phyloP scores from a whole-genome alignment of 148 eudicot genomes.

The Fallopia convolvulus region DNA sequence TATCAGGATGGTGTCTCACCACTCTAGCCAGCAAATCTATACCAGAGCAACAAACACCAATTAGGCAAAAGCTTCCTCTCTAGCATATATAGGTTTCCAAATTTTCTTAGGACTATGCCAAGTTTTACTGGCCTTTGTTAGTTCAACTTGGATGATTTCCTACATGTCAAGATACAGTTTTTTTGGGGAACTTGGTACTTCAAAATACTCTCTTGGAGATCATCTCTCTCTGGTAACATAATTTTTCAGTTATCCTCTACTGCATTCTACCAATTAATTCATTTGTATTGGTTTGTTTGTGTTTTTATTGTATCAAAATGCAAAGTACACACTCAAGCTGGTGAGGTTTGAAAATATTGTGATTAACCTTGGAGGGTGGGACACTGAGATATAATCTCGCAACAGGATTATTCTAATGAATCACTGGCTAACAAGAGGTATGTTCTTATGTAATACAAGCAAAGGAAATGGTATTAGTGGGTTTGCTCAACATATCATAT shows the following conservation, averaged over 20 bases:
- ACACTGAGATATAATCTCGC: no score
- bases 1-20: slow-evolving; percentile 71
- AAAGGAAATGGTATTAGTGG: no score
- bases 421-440: no score
- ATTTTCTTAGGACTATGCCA: neutral
- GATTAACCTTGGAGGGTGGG: no score
- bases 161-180: neutral
- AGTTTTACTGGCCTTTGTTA: neutral
- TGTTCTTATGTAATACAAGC: neutral
- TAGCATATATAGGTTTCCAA: neutral
- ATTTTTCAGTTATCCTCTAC: neutral
- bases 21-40: slow-evolving; percentile 75
- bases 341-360: no score
- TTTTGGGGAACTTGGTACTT: neutral
- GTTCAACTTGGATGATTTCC: neutral
- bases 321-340: no score
- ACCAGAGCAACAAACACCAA: slow-evolving; percentile 58
- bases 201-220: neutral
- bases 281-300: neutral
- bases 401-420: no score
- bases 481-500: no score
- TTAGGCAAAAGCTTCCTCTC: neutral
- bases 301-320: neutral
- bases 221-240: neutral
- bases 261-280: neutral